Evolutionary conservation across 441 rosid species (phyloP), one percentile per base, ranked within the genome.

Genomic region (Corymbia citriodora): DNA sequence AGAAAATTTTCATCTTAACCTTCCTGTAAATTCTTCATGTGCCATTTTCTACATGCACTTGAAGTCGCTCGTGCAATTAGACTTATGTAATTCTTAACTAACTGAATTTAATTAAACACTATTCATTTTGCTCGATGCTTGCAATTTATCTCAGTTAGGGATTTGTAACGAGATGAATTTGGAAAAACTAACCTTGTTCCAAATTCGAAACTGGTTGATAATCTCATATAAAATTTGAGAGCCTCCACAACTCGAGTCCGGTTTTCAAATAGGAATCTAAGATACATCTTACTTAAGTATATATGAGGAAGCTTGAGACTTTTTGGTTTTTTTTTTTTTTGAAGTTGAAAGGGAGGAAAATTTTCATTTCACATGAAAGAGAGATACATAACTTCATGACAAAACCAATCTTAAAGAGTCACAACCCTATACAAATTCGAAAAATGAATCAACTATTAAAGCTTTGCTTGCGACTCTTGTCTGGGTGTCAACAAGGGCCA

Each of bases 401-500:
- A 36, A 36, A 36, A 21, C 23, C 5, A 72, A 72, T 72, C 27
- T 1, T 0, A 19, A 6, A 21, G 6, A 72, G 4, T 3, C 8
- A 72, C 31, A 12, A 61, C 27, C 4, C 2, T 6, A 12, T 11
- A 29, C 40, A 36, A 36, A 72, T 36, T 0, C 21, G 2, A 36
- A 36, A 72, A 21, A 36, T 72, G 21, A 72, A 36, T 72, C 27
- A 21, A 72, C 13, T 72, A 27, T 57, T 0, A 57, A 57, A 9
- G 12, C 27, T 21, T 57, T 57, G 61, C 61, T 5, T 4, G 0
- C 0, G 12, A 57, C 27, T 27, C 61, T 57, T 57, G 1, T 4
- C 0, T 10, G 61, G 33, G 61, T 21, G 61, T 57, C 27, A 4
- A 25, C 61, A 57, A 1, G 61, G 0, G 61, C 6, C 0, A 0